Conservation (phyloP, 352 stramenopile species). For the Thraustochytrium sp. region DNA sequence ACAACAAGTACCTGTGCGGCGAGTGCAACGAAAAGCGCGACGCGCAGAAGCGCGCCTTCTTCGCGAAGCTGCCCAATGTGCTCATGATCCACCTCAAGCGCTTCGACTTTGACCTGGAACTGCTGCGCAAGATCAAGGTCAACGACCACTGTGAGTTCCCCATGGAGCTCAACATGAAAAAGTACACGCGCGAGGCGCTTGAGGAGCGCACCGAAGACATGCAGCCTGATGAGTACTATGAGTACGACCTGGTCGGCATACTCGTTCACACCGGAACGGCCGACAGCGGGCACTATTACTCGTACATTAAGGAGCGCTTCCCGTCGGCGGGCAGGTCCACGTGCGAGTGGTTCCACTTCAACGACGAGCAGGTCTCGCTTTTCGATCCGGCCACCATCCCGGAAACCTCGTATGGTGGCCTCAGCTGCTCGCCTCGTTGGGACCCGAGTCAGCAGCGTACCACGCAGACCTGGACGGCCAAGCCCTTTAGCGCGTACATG, state of each 20-base stretch:
- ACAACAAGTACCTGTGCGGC: slow-evolving; percentile 54
- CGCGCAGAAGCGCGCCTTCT: slow-evolving; percentile 21
- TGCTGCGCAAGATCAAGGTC: slow-evolving; percentile 85
- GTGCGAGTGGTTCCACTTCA: slow-evolving; percentile 78
- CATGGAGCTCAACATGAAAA: slow-evolving; percentile 68
- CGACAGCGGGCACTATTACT: slow-evolving; percentile 89
- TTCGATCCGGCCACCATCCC: slow-evolving; percentile 69
- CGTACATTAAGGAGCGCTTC: slow-evolving; percentile 74
- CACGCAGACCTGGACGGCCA: neutral
- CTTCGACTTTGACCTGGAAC: slow-evolving; percentile 90
- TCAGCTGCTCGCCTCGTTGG: slow-evolving; percentile 54
- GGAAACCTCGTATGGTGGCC: slow-evolving; percentile 79
- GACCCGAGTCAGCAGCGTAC: neutral
- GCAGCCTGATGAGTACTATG: slow-evolving; percentile 49
- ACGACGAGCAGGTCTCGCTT: slow-evolving; percentile 73
- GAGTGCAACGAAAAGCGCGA: slow-evolving; percentile 50
- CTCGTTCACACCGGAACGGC: slow-evolving; percentile 83
- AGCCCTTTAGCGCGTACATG: slow-evolving; percentile 38
- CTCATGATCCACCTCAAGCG: slow-evolving; percentile 89
- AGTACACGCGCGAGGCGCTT: slow-evolving; percentile 71
- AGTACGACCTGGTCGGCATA: slow-evolving; percentile 81
- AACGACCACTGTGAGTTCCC: slow-evolving; percentile 88
- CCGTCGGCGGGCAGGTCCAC: neutral
- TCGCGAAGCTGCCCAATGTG: slow-evolving; percentile 64
- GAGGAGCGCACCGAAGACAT: slow-evolving; percentile 52